Evolutionary conservation across 768 basidiomycete genomes (phyloP).

Genomic region (Phlebiopsis flavidoalba): DNA sequence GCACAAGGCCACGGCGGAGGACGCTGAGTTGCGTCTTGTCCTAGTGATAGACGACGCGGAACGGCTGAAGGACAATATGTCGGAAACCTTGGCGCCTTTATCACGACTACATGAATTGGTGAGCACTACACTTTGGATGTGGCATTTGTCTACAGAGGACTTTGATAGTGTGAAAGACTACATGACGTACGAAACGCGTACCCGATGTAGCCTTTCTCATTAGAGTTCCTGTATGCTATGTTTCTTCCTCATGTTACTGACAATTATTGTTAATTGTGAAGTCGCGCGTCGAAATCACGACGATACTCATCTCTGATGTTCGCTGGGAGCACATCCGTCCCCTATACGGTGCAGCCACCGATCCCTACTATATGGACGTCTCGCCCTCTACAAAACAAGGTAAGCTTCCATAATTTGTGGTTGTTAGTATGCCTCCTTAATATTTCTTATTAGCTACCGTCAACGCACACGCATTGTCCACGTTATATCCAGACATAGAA

Average conservation of each 20-base stretch:
- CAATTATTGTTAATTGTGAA: constrained; percentile 22
- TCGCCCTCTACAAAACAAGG: constrained; percentile 52
- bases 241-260: neutral
- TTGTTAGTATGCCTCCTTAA: neutral
- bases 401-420: constrained; percentile 19
- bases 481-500: constrained; percentile 31
- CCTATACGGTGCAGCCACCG: constrained; percentile 60
- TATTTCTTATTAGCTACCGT: neutral
- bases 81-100: constrained; percentile 66
- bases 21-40: constrained; percentile 40
- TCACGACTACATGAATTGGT: constrained; percentile 71
- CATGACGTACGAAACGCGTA: neutral
- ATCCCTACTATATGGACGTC: constrained; percentile 65
- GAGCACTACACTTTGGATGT: constrained; percentile 14
- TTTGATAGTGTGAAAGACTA: neutral
- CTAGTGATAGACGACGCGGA: constrained; percentile 67
- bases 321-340: constrained; percentile 73
- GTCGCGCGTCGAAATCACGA: constrained; percentile 54
- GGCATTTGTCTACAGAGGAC: neutral
- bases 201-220: neutral
- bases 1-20: constrained; percentile 19
- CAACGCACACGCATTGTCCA: constrained; percentile 31
- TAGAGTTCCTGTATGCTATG: neutral
- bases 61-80: constrained; percentile 52
- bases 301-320: constrained; percentile 58